These are phyloP conservation scores for Oryza meridionalis DNA, from an alignment of 176 grass and related monocot genomes.

Conservation along the genomic window DNA sequence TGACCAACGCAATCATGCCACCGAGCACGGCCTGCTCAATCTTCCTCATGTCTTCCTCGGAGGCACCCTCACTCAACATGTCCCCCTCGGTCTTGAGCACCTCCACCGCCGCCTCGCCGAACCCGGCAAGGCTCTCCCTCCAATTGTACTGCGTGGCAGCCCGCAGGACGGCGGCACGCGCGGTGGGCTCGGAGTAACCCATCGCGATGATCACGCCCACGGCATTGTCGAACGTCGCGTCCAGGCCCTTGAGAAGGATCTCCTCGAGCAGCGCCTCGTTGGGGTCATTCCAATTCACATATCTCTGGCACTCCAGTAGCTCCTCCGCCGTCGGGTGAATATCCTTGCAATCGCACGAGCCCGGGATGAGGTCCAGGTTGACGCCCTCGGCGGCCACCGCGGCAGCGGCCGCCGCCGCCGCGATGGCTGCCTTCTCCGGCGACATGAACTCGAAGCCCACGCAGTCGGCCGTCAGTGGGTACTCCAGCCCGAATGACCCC, in stretches of 20 bases:
- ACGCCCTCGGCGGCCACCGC: conserved; percentile 36
- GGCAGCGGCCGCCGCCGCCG: neutral
- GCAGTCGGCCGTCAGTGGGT: conserved; percentile 58
- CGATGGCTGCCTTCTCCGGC: conserved; percentile 52
- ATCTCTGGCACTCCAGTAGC: conserved; percentile 62
- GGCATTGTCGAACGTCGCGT: conserved; percentile 67
- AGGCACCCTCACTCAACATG: conserved; percentile 58
- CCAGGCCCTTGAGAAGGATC: conserved; percentile 83
- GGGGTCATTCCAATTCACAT: conserved; percentile 76
- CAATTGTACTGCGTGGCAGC: conserved; percentile 57
- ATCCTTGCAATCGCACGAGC: conserved; percentile 63
- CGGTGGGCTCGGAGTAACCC: conserved; percentile 74
- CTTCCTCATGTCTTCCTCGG: conserved; percentile 68
- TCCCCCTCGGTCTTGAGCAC: conserved; percentile 70
- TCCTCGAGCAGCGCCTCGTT: conserved; percentile 80
- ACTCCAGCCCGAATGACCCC: conserved; percentile 47
- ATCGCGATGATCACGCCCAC: conserved; percentile 64
- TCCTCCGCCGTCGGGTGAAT: conserved; percentile 49
- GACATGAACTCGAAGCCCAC: conserved; percentile 62
- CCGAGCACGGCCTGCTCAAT: conserved; percentile 64
- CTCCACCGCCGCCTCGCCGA: conserved; percentile 58
- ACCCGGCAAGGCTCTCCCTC: conserved; percentile 66
- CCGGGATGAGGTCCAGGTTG: conserved; percentile 58
- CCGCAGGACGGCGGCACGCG: conserved; percentile 58
- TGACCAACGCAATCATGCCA: conserved; percentile 70